phyloP scores from a whole-genome alignment of 768 basidiomycete genomes.

The Artomyces pyxidatus region DNA sequence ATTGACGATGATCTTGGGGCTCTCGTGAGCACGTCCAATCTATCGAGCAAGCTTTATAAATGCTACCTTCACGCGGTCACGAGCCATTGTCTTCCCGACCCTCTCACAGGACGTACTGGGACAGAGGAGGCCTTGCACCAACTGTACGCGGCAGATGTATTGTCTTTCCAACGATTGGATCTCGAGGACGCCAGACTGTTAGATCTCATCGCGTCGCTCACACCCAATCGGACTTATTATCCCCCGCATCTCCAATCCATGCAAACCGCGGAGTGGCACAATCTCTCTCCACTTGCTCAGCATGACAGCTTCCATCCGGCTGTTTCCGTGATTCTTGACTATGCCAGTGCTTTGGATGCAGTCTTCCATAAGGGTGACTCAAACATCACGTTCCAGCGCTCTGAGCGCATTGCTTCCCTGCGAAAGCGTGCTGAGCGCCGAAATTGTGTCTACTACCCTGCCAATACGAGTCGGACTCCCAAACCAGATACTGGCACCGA shows the following conservation, averaged over 20 bases:
- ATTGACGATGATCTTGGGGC: conserved; percentile 24
- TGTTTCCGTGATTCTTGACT: background rate
- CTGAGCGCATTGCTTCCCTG: background rate
- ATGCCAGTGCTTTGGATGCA: background rate
- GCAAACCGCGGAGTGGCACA: background rate
- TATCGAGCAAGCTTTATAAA: conserved; percentile 27
- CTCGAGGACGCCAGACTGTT: background rate
- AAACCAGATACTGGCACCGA: too few relatives aligned
- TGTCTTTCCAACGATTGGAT: conserved; percentile 32
- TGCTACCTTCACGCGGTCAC: conserved; percentile 42
- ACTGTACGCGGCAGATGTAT: conserved; percentile 28
- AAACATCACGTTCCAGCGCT: background rate
- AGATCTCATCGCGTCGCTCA: background rate
- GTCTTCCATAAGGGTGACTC: background rate
- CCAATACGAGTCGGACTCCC: too few relatives aligned
- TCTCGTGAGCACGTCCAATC: conserved; percentile 20
- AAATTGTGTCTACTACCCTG: conserved; percentile 1
- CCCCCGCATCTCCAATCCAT: background rate
- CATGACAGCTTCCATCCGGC: background rate
- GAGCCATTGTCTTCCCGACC: conserved; percentile 34
- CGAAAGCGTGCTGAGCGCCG: conserved; percentile 1
- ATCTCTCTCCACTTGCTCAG: conserved; percentile 3
- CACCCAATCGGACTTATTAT: background rate
- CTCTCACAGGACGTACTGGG: conserved; percentile 35
- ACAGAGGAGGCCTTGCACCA: conserved; percentile 34